Evolutionary conservation across 2,329 filamentous ascomycete species (phyloP).

Genomic region (Podosphaera leucotricha): DNA sequence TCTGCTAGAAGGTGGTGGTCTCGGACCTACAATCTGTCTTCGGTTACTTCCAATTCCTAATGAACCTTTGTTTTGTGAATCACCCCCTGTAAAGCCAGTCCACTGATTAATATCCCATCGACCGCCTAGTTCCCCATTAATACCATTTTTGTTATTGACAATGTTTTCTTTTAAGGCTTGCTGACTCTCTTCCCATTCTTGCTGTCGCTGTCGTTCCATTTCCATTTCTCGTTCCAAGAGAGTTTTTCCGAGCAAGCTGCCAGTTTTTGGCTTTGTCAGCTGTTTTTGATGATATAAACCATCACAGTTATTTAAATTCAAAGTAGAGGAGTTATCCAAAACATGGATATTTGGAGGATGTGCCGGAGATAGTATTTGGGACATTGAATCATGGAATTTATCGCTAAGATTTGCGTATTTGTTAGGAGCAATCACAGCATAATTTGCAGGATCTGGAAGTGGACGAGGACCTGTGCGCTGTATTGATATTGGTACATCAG

Average conservation of each 20-base stretch:
- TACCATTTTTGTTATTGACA: constrained; percentile 18
- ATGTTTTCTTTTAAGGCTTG: neutral
- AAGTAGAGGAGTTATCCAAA: neutral
- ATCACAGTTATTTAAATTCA: constrained; percentile 11
- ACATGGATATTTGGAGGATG: neutral
- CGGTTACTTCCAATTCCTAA: constrained; percentile 45
- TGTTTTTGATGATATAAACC: constrained; percentile 18
- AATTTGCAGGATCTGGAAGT: constrained; percentile 16
- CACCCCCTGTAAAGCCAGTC: constrained; percentile 50
- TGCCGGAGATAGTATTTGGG: neutral
- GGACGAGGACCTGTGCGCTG: constrained; percentile 17
- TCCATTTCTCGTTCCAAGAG: constrained; percentile 37
- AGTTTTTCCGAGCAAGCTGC: constrained; percentile 28
- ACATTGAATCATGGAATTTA: neutral
- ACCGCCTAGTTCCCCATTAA: constrained; percentile 41
- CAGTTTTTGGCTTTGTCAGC: constrained; percentile 25
- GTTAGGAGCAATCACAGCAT: constrained; percentile 8
- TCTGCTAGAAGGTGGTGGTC: constrained; percentile 26
- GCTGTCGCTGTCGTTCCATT: constrained; percentile 31
- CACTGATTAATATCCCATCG: constrained; percentile 37
- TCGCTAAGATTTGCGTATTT: constrained; percentile 2
- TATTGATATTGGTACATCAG: constrained; percentile 8
- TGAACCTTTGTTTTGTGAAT: constrained; percentile 43
- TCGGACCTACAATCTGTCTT: constrained; percentile 58
- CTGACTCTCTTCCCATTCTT: constrained; percentile 21